These are phyloP conservation scores for Geotrichum klebahnii DNA, from an alignment of 1,139 yeast genomes.

Conservation along the genomic window DNA sequence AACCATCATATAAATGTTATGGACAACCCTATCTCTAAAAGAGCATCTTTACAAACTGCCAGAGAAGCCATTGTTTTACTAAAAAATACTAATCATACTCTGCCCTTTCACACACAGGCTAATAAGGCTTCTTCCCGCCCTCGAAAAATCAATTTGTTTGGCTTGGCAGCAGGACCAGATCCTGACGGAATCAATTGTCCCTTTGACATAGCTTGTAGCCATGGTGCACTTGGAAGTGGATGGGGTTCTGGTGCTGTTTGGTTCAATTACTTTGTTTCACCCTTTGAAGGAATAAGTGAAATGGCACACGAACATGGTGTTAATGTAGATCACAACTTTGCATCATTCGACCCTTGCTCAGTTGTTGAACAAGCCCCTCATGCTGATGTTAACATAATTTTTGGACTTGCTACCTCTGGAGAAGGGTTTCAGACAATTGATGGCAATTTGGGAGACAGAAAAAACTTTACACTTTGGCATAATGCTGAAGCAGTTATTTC, in stretches of 20 bases:
- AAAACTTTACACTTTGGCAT: conserved; percentile 56
- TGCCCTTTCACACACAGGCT: conserved; percentile 52
- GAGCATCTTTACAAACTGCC: conserved; percentile 53
- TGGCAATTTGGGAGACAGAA: conserved; percentile 55
- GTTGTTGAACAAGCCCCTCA: conserved; percentile 48
- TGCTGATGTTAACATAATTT: conserved; percentile 51
- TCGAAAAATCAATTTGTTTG: conserved; percentile 49
- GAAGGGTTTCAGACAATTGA: conserved; percentile 59
- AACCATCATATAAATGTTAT: conserved; percentile 54
- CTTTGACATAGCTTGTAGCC: conserved; percentile 31
- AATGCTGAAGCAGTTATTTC: conserved; percentile 55
- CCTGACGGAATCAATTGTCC: conserved; percentile 42
- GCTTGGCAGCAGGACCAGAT: conserved; percentile 34
- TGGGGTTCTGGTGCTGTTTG: conserved; percentile 51
- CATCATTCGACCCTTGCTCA: conserved; percentile 45
- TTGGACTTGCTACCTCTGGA: conserved; percentile 47
- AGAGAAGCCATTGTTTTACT: conserved; percentile 55
- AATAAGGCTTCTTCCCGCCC: conserved; percentile 41
- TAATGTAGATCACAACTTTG: conserved; percentile 32
- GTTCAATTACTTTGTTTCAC: conserved; percentile 55
- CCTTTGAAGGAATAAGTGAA: conserved; percentile 39
- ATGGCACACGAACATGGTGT: conserved; percentile 23
- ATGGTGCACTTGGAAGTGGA: conserved; percentile 38
- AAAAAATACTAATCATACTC: conserved; percentile 48
- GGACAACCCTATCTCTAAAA: conserved; percentile 48